These are phyloP conservation scores for Parascedosporium putredinis DNA, from an alignment of 2,329 filamentous ascomycete genomes.

Conservation along the genomic window DNA sequence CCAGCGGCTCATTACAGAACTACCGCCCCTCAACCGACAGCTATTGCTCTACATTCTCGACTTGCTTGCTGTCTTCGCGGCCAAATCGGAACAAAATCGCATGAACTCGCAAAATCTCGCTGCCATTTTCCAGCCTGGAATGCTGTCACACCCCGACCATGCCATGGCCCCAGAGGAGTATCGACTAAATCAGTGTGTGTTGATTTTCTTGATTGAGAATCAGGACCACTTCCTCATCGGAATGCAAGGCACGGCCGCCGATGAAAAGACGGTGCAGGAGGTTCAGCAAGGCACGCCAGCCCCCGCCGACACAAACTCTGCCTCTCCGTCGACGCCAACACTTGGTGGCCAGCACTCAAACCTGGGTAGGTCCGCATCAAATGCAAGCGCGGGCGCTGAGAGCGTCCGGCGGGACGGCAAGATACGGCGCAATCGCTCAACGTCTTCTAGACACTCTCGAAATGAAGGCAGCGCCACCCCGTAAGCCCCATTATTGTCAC, in stretches of 20 bases:
- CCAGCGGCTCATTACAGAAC: constrained; percentile 81
- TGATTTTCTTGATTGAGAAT: constrained; percentile 97
- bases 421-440: constrained; percentile 79
- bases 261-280: constrained; percentile 60
- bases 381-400: constrained; percentile 78
- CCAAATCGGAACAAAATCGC: constrained; percentile 90
- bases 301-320: constrained; percentile 7
- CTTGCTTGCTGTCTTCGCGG: constrained; percentile 89
- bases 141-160: constrained; percentile 86
- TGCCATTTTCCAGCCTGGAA: constrained; percentile 94
- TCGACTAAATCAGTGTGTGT: constrained; percentile 85
- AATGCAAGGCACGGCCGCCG: constrained; percentile 98
- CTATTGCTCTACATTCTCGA: constrained; percentile 92
- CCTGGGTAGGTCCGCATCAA: constrained; percentile 69
- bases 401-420: constrained; percentile 73
- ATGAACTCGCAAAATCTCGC: constrained; percentile 94
- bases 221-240: constrained; percentile 97
- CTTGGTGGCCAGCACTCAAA: constrained; percentile 34
- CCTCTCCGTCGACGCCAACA: constrained; percentile 33
- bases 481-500: constrained; percentile 46
- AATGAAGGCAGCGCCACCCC: constrained; percentile 63
- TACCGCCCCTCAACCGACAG: constrained; percentile 88
- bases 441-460: constrained; percentile 72
- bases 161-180: constrained; percentile 96
- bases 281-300: constrained; percentile 58